Base-by-base conservation (phyloP, 106 monocot species). In the Allium sativum region DNA sequence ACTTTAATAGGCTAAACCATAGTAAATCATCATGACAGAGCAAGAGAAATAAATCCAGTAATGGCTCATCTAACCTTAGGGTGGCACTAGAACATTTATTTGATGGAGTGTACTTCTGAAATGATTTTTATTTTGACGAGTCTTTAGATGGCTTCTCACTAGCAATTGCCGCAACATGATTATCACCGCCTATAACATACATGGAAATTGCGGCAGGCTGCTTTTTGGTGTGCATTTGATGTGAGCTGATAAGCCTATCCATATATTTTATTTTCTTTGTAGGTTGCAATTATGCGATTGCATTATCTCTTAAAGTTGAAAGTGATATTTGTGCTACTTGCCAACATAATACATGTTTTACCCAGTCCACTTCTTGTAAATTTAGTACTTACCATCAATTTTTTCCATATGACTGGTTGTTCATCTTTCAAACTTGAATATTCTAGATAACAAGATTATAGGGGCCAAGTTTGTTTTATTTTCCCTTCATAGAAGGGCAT, bases 121-220 rank as follows among this genome's bases (percentile, higher is more conserved):
- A 50, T 73, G 71, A 58, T 18, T 59, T 47, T 14, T 80, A 65
- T 56, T 70, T 45, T 20, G 70, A 21, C 10, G 59, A 18, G 61
- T 67, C n/a, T 42, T 68, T 54, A 21, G 58, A 43, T 16, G 21
- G 45, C 21, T 72, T 72, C 54, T 69, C 60, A 69, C 56, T 52
- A 18, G 48, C 20, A 1, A 44, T 48, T 62, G 65, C 70, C n/a
- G 52, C n/a, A 16, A 58, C 12, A 56, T 45, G 10, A 51, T 51
- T 54, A 55, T 8, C 69, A 65, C 55, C 68, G 74, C 96, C 90
- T 80, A 96, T 74, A 61, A 90, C 75, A 88, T 87, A 82, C 82
- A 91, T 77, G 65, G 96, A 84, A 82, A 96, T 68, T 66, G 87
- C 87, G 67, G 70, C 59, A 42, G 73, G 63, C 46, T 91, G 74